Percentiles rank a stretch among this genome's conserved stretches.
These are phyloP conservation scores for Sclerotinia subarctica DNA, from an alignment of 2,329 filamentous ascomycete species.

Conservation along the genomic window DNA sequence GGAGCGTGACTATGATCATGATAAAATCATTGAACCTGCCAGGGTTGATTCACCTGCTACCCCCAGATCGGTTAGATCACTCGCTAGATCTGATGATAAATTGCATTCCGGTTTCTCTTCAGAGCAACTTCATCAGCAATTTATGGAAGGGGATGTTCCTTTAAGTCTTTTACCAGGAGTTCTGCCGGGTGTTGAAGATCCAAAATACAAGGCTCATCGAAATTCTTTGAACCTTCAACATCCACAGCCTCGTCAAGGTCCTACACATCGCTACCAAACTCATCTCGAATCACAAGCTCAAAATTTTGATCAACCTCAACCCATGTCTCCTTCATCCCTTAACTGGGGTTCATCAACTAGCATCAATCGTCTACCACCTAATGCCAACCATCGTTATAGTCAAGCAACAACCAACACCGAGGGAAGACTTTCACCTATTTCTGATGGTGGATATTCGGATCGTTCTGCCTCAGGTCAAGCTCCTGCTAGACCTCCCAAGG, in stretches of 20 bases:
- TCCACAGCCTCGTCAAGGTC: conserved; percentile 71
- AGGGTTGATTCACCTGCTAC: conserved; percentile 9
- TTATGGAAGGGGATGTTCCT: conserved; percentile 32
- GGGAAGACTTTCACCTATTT: conserved; percentile 35
- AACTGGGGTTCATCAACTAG: conserved; percentile 63
- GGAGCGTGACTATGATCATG: conserved; percentile 1
- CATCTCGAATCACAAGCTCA: conserved; percentile 71
- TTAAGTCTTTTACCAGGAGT: conserved; percentile 30
- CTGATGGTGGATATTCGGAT: conserved; percentile 36
- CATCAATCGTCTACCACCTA: conserved; percentile 49
- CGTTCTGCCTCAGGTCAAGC: conserved; percentile 39
- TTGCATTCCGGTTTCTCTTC: conserved; percentile 56
- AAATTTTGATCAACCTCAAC: conserved; percentile 55
- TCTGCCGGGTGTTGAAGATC: conserved; percentile 50
- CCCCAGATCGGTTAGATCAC: conserved; percentile 2
- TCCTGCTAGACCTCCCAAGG: conserved; percentile 61
- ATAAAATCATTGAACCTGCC: conserved; percentile 2
- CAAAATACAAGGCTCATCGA: conserved; percentile 78
- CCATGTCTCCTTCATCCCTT: conserved; percentile 57
- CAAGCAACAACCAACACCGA: conserved; percentile 34
- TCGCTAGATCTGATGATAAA: conserved; percentile 52
- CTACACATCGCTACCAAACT: conserved; percentile 70
- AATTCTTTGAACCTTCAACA: conserved; percentile 78
- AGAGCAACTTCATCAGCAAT: conserved; percentile 41
- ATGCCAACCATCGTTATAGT: conserved; percentile 52